Conservation (phyloP, 306 rosid genomes). For the Casuarina cunninghamiana region DNA sequence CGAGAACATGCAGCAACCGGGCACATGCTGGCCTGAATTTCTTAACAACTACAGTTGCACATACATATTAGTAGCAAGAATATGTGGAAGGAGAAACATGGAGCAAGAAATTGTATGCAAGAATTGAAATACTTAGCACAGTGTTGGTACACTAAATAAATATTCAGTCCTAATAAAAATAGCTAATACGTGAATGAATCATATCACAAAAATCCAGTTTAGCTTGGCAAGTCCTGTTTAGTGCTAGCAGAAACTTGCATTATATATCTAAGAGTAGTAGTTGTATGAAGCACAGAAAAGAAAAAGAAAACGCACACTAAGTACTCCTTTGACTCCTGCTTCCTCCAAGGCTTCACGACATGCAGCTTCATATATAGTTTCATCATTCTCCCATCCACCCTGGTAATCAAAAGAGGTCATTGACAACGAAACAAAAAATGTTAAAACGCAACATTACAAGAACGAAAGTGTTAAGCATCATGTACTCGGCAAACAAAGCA, state of each 20-base stretch:
- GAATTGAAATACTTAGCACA: background rate
- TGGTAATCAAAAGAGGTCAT: slow-evolving; percentile 20
- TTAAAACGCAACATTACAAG: background rate
- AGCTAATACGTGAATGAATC: background rate
- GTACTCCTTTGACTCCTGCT: slow-evolving; percentile 42
- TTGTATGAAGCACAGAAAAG: slow-evolving; percentile 16
- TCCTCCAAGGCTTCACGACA: slow-evolving; percentile 41
- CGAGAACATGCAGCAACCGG: background rate
- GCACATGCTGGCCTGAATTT: background rate
- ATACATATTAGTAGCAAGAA: background rate
- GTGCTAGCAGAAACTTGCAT: background rate
- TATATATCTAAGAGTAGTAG: background rate
- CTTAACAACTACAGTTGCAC: background rate
- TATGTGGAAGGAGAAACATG: background rate
- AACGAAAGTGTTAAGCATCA: background rate
- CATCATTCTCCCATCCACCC: slow-evolving; percentile 49
- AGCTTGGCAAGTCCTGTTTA: background rate
- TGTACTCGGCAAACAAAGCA: background rate
- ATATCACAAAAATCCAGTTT: background rate
- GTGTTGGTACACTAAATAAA: background rate
- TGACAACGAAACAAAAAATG: background rate
- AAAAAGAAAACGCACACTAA: slow-evolving; percentile 20
- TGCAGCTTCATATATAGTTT: slow-evolving; percentile 35
- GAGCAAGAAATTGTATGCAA: background rate
- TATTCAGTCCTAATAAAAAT: background rate